phyloP scores from a whole-genome alignment of 1,284 basidiomycete genomes.

The Ustilago esculenta region DNA sequence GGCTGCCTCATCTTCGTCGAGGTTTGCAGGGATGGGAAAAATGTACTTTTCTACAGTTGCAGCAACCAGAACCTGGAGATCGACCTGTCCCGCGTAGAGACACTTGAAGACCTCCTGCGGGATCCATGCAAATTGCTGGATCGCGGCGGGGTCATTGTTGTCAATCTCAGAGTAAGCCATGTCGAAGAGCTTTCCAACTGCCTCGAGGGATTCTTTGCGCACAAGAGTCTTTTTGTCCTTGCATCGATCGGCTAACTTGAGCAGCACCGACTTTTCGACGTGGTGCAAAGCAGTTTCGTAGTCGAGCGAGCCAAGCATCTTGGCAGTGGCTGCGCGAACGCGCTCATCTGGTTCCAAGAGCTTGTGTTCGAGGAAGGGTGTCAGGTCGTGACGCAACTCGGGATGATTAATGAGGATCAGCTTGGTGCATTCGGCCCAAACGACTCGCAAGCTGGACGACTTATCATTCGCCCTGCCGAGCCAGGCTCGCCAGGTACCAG shows the following conservation, averaged over 20 bases:
- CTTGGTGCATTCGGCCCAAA: constrained; percentile 79
- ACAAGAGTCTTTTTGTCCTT: constrained; percentile 88
- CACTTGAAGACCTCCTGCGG: constrained; percentile 77
- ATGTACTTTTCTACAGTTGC: constrained; percentile 77
- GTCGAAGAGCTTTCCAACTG: constrained; percentile 81
- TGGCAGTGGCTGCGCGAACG: constrained; percentile 85
- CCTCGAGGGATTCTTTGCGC: constrained; percentile 80
- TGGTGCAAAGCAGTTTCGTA: constrained; percentile 89
- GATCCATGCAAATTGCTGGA: constrained; percentile 91
- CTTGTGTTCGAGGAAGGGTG: constrained; percentile 42
- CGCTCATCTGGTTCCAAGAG: constrained; percentile 85
- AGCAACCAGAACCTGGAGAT: constrained; percentile 70
- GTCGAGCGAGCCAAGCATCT: constrained; percentile 82
- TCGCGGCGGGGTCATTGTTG: constrained; percentile 77
- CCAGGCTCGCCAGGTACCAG: constrained; percentile 87
- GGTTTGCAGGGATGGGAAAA: constrained; percentile 80
- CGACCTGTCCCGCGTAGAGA: constrained; percentile 64
- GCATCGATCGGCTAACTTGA: constrained; percentile 77
- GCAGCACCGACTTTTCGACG: constrained; percentile 76
- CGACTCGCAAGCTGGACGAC: constrained; percentile 76
- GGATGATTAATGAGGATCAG: constrained; percentile 71
- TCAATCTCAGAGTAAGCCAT: constrained; percentile 92
- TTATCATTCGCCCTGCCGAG: constrained; percentile 82
- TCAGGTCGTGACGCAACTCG: constrained; percentile 73
- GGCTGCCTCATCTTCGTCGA: constrained; percentile 76